phyloP scores from a whole-genome alignment of 257 asterid genomes.

The Apocynum venetum region DNA sequence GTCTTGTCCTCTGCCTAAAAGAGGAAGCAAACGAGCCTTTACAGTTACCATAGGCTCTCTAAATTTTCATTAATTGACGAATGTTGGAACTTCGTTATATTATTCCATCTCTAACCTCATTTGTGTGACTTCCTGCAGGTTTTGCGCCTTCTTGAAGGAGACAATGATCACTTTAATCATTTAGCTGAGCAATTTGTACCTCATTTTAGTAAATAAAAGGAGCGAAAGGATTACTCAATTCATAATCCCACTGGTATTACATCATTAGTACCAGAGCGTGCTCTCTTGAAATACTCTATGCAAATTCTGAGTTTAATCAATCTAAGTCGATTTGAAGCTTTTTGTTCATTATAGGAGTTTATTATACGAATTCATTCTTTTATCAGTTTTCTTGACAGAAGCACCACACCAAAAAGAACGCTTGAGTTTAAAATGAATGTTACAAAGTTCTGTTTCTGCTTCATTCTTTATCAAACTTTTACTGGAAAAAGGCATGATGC shows the following conservation, averaged over 20 bases:
- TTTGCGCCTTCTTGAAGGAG: conserved; percentile 68
- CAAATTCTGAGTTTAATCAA: neutral
- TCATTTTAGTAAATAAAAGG: conserved; percentile 39
- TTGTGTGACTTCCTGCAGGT: conserved; percentile 40
- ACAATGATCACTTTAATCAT: conserved; percentile 47
- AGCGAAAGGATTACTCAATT: neutral
- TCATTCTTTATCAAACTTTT: neutral
- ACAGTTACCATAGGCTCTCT: too few species aligned
- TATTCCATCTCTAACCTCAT: neutral
- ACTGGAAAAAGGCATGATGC: neutral
- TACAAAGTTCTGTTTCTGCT: neutral
- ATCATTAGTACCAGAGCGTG: neutral
- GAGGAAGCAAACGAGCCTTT: neutral
- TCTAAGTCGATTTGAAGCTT: neutral
- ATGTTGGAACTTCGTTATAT: neutral
- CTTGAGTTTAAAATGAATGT: neutral
- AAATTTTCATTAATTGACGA: too few species aligned
- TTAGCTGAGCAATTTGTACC: conserved; percentile 59
- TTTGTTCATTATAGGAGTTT: neutral
- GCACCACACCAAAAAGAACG: neutral
- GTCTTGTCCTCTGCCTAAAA: neutral
- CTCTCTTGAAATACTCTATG: neutral
- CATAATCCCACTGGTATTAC: neutral
- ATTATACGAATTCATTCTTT: neutral
- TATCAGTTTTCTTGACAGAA: neutral